Percentiles rank a stretch among this genome's conserved stretches.
Conservation (phyloP, 164 flowering plant species). For the Kingdonia uniflora region DNA sequence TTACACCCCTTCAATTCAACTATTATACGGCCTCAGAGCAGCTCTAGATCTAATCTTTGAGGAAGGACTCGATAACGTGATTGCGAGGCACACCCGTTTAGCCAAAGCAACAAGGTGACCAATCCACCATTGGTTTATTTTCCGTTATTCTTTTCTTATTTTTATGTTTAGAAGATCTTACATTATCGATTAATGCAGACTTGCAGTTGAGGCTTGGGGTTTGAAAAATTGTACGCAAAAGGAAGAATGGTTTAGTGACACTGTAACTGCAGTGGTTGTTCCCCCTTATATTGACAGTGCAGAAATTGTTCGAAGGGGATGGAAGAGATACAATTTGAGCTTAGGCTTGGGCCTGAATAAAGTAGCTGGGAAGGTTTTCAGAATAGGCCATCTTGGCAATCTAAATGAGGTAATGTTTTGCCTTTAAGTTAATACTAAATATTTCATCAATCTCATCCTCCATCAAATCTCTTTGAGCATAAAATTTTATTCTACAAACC, state of each 20-base stretch:
- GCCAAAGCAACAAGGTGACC: constrained; percentile 79
- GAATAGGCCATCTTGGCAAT: constrained; percentile 98
- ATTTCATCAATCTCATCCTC: too few relatives aligned
- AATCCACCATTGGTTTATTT: too few relatives aligned
- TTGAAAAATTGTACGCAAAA: too few relatives aligned
- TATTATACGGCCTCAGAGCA: constrained; percentile 75
- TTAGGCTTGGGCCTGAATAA: constrained; percentile 94
- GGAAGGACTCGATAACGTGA: constrained; percentile 94
- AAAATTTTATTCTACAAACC: background rate
- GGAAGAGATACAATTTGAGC: constrained; percentile 92
- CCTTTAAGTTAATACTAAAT: too few relatives aligned
- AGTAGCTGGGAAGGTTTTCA: constrained; percentile 94
- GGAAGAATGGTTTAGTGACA: constrained; percentile 93
- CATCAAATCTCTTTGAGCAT: too few relatives aligned
- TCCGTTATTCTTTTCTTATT: too few relatives aligned
- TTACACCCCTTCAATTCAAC: constrained; percentile 95
- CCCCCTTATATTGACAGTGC: constrained; percentile 87
- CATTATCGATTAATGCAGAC: too few relatives aligned
- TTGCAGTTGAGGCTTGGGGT: constrained; percentile 99
- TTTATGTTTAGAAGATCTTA: too few relatives aligned
- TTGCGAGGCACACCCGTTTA: constrained; percentile 75
- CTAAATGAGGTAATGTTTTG: constrained; percentile 60
- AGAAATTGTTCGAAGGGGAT: constrained; percentile 75
- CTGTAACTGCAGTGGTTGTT: constrained; percentile 89
- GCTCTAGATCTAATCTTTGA: constrained; percentile 89